Base-by-base conservation (phyloP, 129 eudicot species). In the Dittrichia graveolens region DNA sequence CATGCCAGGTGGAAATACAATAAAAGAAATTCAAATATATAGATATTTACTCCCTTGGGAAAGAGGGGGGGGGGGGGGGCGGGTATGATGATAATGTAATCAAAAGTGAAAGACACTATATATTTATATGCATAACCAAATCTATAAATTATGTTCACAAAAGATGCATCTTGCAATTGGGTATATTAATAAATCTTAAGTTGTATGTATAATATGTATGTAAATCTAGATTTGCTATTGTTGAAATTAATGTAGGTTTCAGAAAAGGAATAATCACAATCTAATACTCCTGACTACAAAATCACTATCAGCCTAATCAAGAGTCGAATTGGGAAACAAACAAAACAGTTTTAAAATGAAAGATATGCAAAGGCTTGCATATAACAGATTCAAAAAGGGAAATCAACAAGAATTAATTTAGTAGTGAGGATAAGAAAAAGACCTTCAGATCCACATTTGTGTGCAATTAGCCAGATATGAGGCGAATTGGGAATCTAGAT, bases 381-480 rank as follows among this genome's bases (percentile, higher is more conserved):
- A 48, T 39, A 53, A 69, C 44, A 0, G 48, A 68, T 68, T 35
- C 1, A 48, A 8, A 67, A 37, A 16, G 41, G 9, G 35, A 67
- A 24, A 24, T 24, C 31, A 24, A 9, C 13, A 44, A 52, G 13
- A 40, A 14, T 10, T 31, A 9, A 31, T 39, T 5, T 13, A 24
- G 37, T 14, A 19, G 18, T 52, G 60, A 43, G 44, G 31, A 65
- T 7, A 82, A 45, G 13, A 40, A 42, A 12, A 15, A 73, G 45
- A 82, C 86, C 80, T 78, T 78, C 2, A 82, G 77, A 67, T 82
- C 80, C 8, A 77, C 34, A 45, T 77, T 78, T 5, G 83, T 67
- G n/a, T 4, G 40, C 64, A 31, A 34, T 34, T 31, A 42, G 8
- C 15, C 35, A 34, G 35, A 31, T 11, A 34, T 24, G 31, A 24